Conservation (phyloP, 192 early-diverging fungal species). For the Gaertneriomyces sp. region DNA sequence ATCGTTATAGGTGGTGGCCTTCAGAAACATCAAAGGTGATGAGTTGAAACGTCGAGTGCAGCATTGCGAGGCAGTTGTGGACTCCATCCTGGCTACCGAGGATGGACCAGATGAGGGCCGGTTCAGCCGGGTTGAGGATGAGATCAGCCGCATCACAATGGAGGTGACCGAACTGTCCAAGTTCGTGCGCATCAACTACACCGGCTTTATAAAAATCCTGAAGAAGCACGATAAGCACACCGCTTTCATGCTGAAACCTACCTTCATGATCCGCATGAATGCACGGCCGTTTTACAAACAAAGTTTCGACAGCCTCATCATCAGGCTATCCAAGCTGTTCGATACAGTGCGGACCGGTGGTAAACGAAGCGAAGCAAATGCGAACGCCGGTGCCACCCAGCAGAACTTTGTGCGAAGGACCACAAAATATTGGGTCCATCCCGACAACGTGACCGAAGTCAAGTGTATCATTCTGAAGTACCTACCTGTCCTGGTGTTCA, state of each 20-base stretch:
- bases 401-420: constrained; percentile 78
- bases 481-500: constrained; percentile 86
- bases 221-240: constrained; percentile 99
- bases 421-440: constrained; percentile 94
- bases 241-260: constrained; percentile 70
- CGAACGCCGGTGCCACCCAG: constrained; percentile 35
- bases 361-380: constrained; percentile 25
- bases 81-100: constrained; percentile 26
- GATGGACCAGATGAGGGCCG: constrained; percentile 23
- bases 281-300: constrained; percentile 73
- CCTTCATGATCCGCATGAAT: constrained; percentile 54
- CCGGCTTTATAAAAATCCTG: constrained; percentile 70
- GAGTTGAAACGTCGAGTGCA: constrained; percentile 48
- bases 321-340: constrained; percentile 64
- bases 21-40: constrained; percentile 52
- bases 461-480: constrained; percentile 87
- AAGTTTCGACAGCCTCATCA: constrained; percentile 79
- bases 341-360: constrained; percentile 48
- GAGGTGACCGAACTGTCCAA: constrained; percentile 50
- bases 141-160: constrained; percentile 38
- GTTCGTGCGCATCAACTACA: constrained; percentile 50
- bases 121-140: constrained; percentile 38
- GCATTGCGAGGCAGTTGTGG: constrained; percentile 42
- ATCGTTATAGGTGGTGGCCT: constrained; percentile 43
- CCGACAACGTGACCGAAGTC: constrained; percentile 90